A percentile compares a stretch with the other conserved stretches of the same genome.
These are phyloP conservation scores for Peniophora sp. DNA, from an alignment of 1,284 basidiomycete genomes.

Conservation along the genomic window DNA sequence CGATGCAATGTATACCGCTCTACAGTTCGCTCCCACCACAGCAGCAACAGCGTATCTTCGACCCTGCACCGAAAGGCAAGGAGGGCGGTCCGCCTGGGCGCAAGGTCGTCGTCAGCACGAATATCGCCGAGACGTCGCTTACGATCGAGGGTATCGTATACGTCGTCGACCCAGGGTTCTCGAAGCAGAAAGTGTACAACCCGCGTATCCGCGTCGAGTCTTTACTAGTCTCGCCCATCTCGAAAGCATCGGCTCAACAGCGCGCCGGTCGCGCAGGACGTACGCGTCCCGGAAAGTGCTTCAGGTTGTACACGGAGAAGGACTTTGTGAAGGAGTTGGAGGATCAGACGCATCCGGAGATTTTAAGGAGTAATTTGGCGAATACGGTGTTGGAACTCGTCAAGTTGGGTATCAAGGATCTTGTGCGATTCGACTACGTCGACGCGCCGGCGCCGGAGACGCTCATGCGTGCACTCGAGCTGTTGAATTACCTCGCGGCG, in stretches of 20 bases:
- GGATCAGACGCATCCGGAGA: conserved; percentile 96
- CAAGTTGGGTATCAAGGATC: conserved; percentile 90
- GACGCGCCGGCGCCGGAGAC: conserved; percentile 97
- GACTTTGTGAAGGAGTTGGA: conserved; percentile 95
- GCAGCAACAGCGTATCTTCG: conserved; percentile 95
- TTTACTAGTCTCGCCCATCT: conserved; percentile 90
- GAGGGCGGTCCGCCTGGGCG: conserved; percentile 77
- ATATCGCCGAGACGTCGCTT: conserved; percentile 96
- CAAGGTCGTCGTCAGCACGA: conserved; percentile 94
- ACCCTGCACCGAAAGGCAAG: conserved; percentile 63
- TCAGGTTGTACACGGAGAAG: conserved; percentile 94
- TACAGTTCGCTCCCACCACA: conserved; percentile 91
- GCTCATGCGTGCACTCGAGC: conserved; percentile 93
- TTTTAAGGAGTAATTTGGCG: conserved; percentile 85
- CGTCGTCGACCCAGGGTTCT: conserved; percentile 97
- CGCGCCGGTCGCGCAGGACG: conserved; percentile 94
- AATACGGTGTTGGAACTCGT: conserved; percentile 93
- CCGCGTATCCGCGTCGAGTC: conserved; percentile 95
- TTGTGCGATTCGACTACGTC: conserved; percentile 92
- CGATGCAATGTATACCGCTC: conserved; percentile 83
- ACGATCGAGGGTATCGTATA: conserved; percentile 99
- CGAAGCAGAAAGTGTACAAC: conserved; percentile 97
- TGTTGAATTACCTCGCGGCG: conserved; percentile 89
- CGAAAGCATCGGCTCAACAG: conserved; percentile 95
- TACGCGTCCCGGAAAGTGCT: conserved; percentile 95